These are phyloP conservation scores for Baorangia bicolor DNA, from an alignment of 768 basidiomycete species.

Conservation along the genomic window DNA sequence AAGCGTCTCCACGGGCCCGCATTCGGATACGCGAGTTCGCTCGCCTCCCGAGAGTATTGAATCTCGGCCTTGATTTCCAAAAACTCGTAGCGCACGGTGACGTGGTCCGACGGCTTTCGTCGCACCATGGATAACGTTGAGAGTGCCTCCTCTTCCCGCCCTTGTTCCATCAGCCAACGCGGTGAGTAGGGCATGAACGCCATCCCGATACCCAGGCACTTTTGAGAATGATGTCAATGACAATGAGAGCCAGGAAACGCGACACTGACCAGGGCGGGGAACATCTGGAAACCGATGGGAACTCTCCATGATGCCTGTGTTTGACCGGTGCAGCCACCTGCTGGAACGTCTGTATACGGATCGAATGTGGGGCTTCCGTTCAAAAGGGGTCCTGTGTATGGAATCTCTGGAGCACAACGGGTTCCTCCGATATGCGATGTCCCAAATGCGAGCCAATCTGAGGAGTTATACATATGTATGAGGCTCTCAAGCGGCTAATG, in stretches of 20 bases:
- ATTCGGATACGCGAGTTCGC: conserved; percentile 17
- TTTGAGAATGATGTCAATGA: background rate
- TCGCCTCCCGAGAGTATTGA: conserved; percentile 25
- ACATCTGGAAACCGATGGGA: conserved; percentile 37
- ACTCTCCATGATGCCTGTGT: conserved; percentile 35
- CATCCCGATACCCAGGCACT: conserved; percentile 35
- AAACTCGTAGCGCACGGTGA: conserved; percentile 38
- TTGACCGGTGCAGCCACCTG: conserved; percentile 32
- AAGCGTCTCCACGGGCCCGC: conserved; percentile 19
- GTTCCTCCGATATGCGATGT: conserved; percentile 37
- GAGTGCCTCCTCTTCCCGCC: conserved; percentile 37
- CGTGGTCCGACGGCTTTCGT: conserved; percentile 31
- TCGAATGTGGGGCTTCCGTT: conserved; percentile 33
- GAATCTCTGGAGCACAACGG: conserved; percentile 26
- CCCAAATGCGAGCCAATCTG: conserved; percentile 34
- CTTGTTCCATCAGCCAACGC: conserved; percentile 41
- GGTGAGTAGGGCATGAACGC: conserved; percentile 42
- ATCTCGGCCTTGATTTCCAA: conserved; percentile 41
- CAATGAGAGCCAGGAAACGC: conserved; percentile 2
- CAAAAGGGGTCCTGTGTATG: conserved; percentile 31
- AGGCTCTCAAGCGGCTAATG: background rate
- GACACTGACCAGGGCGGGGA: conserved; percentile 37
- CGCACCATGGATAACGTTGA: conserved; percentile 36
- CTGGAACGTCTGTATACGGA: conserved; percentile 30
- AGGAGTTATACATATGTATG: background rate